Evolutionary conservation across 108 stramenopile genomes (phyloP).

Genomic region (Fistulifera pelliculosa): DNA sequence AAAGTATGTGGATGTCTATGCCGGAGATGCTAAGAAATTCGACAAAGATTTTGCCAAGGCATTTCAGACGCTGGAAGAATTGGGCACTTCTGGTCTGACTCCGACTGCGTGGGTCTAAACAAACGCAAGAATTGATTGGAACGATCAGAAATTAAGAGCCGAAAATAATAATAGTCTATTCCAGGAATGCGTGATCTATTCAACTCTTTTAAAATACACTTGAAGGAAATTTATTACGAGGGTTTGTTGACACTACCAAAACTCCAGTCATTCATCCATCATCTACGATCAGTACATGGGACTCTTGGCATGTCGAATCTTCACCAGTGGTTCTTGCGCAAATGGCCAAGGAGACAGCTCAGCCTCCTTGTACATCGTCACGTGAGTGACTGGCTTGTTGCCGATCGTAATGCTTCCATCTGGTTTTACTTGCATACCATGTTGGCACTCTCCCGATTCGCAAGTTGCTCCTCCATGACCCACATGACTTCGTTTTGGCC

Average conservation of each 20-base stretch:
- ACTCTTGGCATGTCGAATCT: too few relatives aligned
- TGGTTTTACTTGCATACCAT: slow-evolving; percentile 22
- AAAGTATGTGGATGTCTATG: slow-evolving; percentile 56
- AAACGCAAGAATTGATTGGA: too few relatives aligned
- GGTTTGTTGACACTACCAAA: too few relatives aligned
- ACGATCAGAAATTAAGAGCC: too few relatives aligned
- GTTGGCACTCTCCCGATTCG: slow-evolving; percentile 7
- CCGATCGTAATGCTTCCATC: slow-evolving; percentile 28
- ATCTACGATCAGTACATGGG: too few relatives aligned
- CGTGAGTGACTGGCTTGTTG: slow-evolving; percentile 13
- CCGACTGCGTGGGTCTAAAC: slow-evolving; percentile 32
- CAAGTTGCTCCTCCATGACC: slow-evolving; percentile 24
- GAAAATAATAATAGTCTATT: too few relatives aligned
- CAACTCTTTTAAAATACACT: too few relatives aligned
- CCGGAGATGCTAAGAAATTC: slow-evolving; percentile 53
- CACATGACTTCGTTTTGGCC: slow-evolving; percentile 14
- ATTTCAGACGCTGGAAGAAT: slow-evolving; percentile 64
- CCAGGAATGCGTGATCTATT: too few relatives aligned
- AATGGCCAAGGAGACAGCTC: slow-evolving; percentile 7
- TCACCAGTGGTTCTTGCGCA: slow-evolving; percentile 4
- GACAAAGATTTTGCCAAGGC: slow-evolving; percentile 63
- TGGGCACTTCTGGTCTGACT: slow-evolving; percentile 37
- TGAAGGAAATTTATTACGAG: too few relatives aligned
- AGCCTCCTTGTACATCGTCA: neutral
- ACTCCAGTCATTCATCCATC: too few relatives aligned